phyloP scores from a whole-genome alignment of 169 alveolate genomes.

The Eimeria necatrix region DNA sequence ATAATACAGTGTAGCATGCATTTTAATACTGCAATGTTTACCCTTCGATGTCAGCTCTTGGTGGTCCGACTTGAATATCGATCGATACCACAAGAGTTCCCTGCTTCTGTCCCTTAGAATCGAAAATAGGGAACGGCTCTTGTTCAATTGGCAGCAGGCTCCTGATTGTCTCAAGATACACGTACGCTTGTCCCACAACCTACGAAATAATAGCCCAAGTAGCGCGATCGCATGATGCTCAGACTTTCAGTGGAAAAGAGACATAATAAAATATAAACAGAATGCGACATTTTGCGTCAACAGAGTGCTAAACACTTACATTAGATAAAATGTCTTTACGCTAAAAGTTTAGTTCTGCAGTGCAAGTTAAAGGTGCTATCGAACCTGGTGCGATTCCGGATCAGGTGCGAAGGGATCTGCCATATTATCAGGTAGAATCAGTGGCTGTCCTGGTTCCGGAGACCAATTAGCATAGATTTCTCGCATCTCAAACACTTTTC shows the following conservation, averaged over 20 bases:
- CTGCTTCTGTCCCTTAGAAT: constrained; percentile 75
- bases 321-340: too few relatives aligned
- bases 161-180: constrained; percentile 71
- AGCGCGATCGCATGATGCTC: too few relatives aligned
- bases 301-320: too few relatives aligned
- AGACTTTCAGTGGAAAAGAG: neutral
- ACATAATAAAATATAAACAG: neutral
- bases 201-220: neutral
- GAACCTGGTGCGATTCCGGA: constrained; percentile 80
- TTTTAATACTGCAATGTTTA: neutral
- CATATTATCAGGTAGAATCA: constrained; percentile 46
- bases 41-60: constrained; percentile 63
- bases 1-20: too few relatives aligned
- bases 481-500: constrained; percentile 79
- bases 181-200: constrained; percentile 81
- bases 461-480: constrained; percentile 72
- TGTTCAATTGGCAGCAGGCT: constrained; percentile 77
- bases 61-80: constrained; percentile 45
- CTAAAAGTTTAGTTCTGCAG: too few relatives aligned
- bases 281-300: too few relatives aligned
- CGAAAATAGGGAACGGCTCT: constrained; percentile 77
- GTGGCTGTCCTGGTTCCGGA: constrained; percentile 37
- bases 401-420: constrained; percentile 80
- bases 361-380: neutral
- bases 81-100: constrained; percentile 75